Conservation (phyloP, 225 moss, liverwort and hornwort genomes). For the Bryum argenteum region DNA sequence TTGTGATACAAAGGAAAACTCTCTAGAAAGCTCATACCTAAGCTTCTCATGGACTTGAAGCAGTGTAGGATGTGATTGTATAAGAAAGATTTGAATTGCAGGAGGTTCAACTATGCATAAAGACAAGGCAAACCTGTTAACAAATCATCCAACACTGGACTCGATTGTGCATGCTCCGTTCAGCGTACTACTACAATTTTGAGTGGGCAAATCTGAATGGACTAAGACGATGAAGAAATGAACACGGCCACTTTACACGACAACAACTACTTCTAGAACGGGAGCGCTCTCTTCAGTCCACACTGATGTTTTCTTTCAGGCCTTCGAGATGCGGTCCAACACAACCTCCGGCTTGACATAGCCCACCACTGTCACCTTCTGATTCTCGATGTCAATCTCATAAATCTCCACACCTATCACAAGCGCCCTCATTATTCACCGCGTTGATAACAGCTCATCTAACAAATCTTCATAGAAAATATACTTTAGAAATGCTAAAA, state of each 20-base stretch:
- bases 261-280: too few species aligned
- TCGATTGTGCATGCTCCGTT: slow-evolving; percentile 3
- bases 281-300: slow-evolving; percentile 36
- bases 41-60: too few species aligned
- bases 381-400: slow-evolving; percentile 73
- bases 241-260: slow-evolving; percentile 26
- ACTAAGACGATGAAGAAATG: slow-evolving; percentile 5
- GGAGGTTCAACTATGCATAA: background rate
- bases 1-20: too few species aligned
- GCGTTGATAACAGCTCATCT: background rate
- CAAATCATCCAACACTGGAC: slow-evolving; percentile 11
- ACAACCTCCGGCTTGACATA: slow-evolving; percentile 77
- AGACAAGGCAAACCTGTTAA: slow-evolving; percentile 23
- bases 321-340: slow-evolving; percentile 79
- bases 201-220: background rate
- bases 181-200: background rate
- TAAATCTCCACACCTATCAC: slow-evolving; percentile 80
- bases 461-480: background rate
- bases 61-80: too few species aligned
- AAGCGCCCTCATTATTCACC: background rate
- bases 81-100: background rate
- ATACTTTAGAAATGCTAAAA: background rate
- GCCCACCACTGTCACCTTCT: slow-evolving; percentile 89
- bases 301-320: slow-evolving; percentile 82
- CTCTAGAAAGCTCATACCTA: too few species aligned